A percentile compares a stretch with the other conserved stretches of the same genome.
Evolutionary conservation across 495 filamentous ascomycete genomes (phyloP).

Genomic region (Tuber aestivum): DNA sequence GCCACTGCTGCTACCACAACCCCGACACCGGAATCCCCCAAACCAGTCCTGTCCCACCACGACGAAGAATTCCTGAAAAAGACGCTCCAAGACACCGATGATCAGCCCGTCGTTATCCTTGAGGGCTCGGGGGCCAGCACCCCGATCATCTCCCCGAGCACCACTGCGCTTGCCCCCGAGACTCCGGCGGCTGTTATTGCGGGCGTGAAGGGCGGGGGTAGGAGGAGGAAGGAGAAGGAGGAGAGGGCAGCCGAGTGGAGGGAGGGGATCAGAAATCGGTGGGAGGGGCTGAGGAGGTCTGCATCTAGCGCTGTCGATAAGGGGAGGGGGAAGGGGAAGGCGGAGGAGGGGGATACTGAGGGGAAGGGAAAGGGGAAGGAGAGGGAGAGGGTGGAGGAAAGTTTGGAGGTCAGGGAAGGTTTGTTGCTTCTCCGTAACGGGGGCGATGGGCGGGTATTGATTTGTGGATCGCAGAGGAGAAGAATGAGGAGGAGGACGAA

Average conservation of each 20-base stretch:
- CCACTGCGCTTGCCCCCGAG: constrained; percentile 42
- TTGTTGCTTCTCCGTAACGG: constrained; percentile 14
- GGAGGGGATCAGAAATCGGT: constrained; percentile 46
- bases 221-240: constrained; percentile 44
- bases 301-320: constrained; percentile 32
- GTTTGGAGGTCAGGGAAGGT: constrained; percentile 44
- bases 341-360: constrained; percentile 14
- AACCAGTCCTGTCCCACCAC: constrained; percentile 51
- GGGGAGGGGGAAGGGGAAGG: constrained; percentile 16
- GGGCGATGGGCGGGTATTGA: constrained; percentile 44
- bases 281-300: constrained; percentile 30
- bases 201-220: constrained; percentile 40
- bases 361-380: constrained; percentile 34
- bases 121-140: constrained; percentile 15
- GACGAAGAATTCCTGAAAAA: constrained; percentile 52
- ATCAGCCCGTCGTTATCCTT: constrained; percentile 47
- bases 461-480: constrained; percentile 47
- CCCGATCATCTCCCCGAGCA: not conserved
- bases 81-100: constrained; percentile 26
- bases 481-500: constrained; percentile 64
- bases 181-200: constrained; percentile 46
- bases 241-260: constrained; percentile 49
- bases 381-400: constrained; percentile 34
- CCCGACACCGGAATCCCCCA: constrained; percentile 14
- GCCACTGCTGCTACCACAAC: not conserved